Conservation (phyloP, 2,329 filamentous ascomycete species). For the Helotiales sp. region DNA sequence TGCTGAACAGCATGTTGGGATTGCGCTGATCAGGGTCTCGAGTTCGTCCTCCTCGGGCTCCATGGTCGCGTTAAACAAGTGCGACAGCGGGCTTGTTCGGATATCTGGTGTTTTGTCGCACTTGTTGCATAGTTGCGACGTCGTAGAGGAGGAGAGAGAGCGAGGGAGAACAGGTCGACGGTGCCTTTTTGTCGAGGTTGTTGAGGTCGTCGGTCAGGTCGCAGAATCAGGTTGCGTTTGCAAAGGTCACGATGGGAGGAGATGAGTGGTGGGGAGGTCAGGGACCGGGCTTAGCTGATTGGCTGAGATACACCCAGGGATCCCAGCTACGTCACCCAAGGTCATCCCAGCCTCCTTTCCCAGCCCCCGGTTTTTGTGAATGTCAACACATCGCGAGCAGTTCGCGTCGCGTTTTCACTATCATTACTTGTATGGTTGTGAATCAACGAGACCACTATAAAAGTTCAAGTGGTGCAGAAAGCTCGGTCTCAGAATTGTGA, state of each 20-base stretch:
- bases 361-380: not conserved
- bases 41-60: slow-evolving; percentile 30
- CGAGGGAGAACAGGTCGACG: not conserved
- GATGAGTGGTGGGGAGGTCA: not conserved
- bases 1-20: slow-evolving; percentile 33
- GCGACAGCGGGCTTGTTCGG: slow-evolving; percentile 21
- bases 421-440: not conserved
- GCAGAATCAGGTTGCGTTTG: slow-evolving; percentile 7
- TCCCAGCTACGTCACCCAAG: not conserved
- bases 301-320: not conserved
- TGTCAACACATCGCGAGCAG: not conserved
- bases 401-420: not conserved
- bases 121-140: slow-evolving; percentile 33
- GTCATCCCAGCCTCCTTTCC: slow-evolving; percentile 9
- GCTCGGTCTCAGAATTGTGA: not conserved
- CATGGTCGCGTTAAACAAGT: slow-evolving; percentile 22
- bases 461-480: not conserved
- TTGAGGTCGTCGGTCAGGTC: not conserved
- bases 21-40: slow-evolving; percentile 36
- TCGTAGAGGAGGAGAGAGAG: not conserved
- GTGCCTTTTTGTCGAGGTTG: not conserved
- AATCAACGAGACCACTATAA: not conserved
- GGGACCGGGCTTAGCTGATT: not conserved
- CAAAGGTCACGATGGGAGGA: not conserved
- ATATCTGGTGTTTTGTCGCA: slow-evolving; percentile 29